A percentile compares a stretch with the other conserved stretches of the same genome.
Evolutionary conservation across 441 rosid genomes (phyloP).

Genomic region (Flueggea neowawraea): DNA sequence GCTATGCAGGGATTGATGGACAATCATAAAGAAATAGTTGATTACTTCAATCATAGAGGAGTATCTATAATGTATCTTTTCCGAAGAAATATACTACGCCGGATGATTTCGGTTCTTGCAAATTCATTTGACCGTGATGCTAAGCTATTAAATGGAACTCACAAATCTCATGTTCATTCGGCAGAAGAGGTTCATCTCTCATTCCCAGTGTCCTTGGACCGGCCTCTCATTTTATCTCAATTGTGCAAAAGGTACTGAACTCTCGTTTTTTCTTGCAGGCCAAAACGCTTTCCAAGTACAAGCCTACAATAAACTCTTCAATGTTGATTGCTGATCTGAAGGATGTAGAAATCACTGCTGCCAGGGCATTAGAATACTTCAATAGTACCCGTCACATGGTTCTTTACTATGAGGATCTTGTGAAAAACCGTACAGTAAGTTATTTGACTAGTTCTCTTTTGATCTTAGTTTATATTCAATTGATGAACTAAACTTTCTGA

Average conservation of each 20-base stretch:
- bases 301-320: constrained; percentile 66
- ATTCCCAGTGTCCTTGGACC: neutral
- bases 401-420: constrained; percentile 82
- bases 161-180: constrained; percentile 97
- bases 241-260: constrained; percentile 1
- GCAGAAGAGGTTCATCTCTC: constrained; percentile 55
- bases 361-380: constrained; percentile 61
- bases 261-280: constrained; percentile 49
- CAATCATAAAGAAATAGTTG: constrained; percentile 58
- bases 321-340: constrained; percentile 59
- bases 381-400: constrained; percentile 69
- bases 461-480: too few species aligned
- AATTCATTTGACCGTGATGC: constrained; percentile 87
- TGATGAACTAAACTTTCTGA: too few species aligned
- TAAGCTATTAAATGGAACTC: constrained; percentile 91
- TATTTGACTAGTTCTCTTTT: constrained; percentile 1
- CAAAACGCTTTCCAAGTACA: constrained; percentile 61
- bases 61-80: constrained; percentile 74
- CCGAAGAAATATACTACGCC: constrained; percentile 72
- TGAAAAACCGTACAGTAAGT: constrained; percentile 58
- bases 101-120: constrained; percentile 83
- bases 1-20: constrained; percentile 67
- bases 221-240: neutral
- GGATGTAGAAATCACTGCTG: constrained; percentile 45
- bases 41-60: constrained; percentile 76